Evolutionary conservation across 306 rosid genomes (phyloP), one percentile per base, ranked within the genome.

Genomic region (Malus asiatica): DNA sequence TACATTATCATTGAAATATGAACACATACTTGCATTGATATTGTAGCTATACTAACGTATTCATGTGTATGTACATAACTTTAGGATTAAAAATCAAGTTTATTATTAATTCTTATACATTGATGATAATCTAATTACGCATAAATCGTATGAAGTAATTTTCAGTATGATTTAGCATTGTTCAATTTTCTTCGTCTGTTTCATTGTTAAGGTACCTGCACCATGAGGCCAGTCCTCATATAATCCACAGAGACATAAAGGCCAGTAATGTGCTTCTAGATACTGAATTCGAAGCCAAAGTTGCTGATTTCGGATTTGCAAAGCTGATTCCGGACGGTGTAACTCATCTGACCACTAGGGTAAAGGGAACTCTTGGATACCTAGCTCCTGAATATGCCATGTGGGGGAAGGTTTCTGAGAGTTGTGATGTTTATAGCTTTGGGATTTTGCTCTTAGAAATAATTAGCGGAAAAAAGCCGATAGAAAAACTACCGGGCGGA

Each of bases 301-400:
- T 95, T 30, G 97, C 95, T 38, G 97, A 95, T 84, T 92, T 95
- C 77, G 98, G 98, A 14, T 92, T 92, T 68, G 98, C 96, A 67
- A 94, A 92, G 90, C 76, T 94, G 22, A 85, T 94, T 73, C 97
- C 96, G 6, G 96, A 87, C 11, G 96, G 98, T 3, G 92, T 92
- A 2, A 89, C 85, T 69, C 98, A 92, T 83, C 72, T 94, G 0
- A 95, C 96, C 0, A 95, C 97, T 22, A 89, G 92, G 38, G 98
- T 92, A 19, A 95, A 92, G 73, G 98, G 95, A 22, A 95, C 98
- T 1, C 90, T 90, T 11, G 98, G 98, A 18, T 94, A 94, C 71
- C 84, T 94, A 30, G 98, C 98, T 8, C 98, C 97, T 2, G 98
- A 94, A 66, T 94, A 94, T 15, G 98, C 98, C 14, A 92, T 94